These are phyloP conservation scores for Heterococcus sp. DNA, from an alignment of 108 stramenopile species.

Conservation along the genomic window DNA sequence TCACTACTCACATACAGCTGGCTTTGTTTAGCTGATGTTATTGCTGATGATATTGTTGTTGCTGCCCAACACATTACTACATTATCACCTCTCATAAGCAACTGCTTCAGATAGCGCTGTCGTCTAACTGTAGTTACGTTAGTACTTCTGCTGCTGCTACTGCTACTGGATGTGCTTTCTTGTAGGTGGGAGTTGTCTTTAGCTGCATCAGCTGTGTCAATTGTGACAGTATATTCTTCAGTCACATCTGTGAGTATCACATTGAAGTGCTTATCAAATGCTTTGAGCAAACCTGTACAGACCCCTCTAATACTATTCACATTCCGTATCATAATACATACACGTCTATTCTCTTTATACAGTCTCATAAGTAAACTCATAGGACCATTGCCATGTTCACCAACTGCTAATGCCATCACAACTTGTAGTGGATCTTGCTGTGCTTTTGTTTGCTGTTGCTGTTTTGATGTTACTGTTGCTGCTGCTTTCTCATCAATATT, in stretches of 20 bases:
- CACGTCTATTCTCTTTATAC: slow-evolving; percentile 10
- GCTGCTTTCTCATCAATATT: background rate
- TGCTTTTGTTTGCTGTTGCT: background rate
- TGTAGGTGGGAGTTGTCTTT: background rate
- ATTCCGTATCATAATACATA: slow-evolving; percentile 27
- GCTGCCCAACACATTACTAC: slow-evolving; percentile 47
- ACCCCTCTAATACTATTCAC: slow-evolving; percentile 42
- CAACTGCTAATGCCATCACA: background rate
- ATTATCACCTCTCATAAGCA: slow-evolving; percentile 48
- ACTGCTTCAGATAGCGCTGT: slow-evolving; percentile 37
- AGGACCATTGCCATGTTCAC: slow-evolving; percentile 2
- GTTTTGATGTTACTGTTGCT: too few species aligned
- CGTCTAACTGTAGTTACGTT: background rate
- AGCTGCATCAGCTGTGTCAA: background rate
- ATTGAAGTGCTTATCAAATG: slow-evolving; percentile 51
- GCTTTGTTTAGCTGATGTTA: background rate
- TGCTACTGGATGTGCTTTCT: background rate
- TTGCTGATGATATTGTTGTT: background rate
- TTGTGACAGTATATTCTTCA: slow-evolving; percentile 23
- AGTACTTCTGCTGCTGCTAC: background rate
- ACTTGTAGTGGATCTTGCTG: background rate
- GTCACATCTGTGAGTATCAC: slow-evolving; percentile 31
- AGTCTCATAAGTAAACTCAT: slow-evolving; percentile 16
- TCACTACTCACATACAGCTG: too few species aligned
- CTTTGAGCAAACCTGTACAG: slow-evolving; percentile 30